Evolutionary conservation across 176 grass and related monocot species (phyloP).

Genomic region (Pharus latifolius): DNA sequence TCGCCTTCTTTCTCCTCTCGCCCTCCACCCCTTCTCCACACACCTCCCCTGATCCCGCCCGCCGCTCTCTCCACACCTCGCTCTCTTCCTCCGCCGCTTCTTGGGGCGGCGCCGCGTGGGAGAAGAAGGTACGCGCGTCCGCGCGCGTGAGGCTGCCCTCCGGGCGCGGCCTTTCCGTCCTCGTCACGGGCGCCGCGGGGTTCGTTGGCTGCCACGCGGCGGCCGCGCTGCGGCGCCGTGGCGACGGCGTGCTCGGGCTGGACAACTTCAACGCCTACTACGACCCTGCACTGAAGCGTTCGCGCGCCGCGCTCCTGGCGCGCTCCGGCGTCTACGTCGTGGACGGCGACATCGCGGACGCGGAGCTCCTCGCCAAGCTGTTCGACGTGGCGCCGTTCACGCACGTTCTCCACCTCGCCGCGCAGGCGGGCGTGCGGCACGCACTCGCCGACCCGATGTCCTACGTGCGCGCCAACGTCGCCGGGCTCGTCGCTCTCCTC

Average conservation of each 20-base stretch:
- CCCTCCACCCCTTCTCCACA: constrained; percentile 24
- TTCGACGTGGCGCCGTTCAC: constrained; percentile 85
- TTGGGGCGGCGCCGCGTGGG: constrained; percentile 72
- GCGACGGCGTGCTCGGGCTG: constrained; percentile 73
- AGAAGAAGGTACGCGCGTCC: constrained; percentile 73
- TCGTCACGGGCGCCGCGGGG: constrained; percentile 68
- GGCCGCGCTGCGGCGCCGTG: constrained; percentile 55
- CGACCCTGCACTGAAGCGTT: constrained; percentile 67
- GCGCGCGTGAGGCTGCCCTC: constrained; percentile 35
- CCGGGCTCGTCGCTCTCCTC: constrained; percentile 57
- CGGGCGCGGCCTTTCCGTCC: constrained; percentile 41
- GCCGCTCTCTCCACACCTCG: constrained; percentile 50
- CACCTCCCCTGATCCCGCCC: constrained; percentile 22
- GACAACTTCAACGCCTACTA: constrained; percentile 90
- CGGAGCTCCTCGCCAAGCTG: constrained; percentile 63
- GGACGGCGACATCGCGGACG: constrained; percentile 69
- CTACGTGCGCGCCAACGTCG: constrained; percentile 67
- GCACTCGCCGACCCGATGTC: constrained; percentile 70
- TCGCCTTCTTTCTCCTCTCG: constrained; percentile 70
- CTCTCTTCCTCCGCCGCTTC: constrained; percentile 11
- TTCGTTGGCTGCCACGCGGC: constrained; percentile 75
- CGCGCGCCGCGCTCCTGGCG: constrained; percentile 49
- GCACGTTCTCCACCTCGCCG: constrained; percentile 86
- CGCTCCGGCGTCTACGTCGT: constrained; percentile 70
- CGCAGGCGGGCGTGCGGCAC: constrained; percentile 83